Base-by-base conservation (phyloP, 345 rosid species). In the Lagerstroemia speciosa region DNA sequence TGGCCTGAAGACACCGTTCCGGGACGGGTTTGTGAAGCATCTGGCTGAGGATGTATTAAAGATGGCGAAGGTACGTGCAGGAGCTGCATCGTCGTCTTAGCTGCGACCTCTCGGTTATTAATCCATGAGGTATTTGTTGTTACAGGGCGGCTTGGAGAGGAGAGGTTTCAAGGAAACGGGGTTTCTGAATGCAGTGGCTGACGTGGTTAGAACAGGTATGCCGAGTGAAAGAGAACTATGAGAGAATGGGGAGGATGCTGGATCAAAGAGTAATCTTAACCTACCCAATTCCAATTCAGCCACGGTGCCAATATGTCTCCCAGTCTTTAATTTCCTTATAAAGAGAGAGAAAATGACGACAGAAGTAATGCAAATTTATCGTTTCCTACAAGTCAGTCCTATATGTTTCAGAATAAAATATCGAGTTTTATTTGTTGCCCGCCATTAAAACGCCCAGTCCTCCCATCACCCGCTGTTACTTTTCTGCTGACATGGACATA, bases 121-220 rank as follows among this genome's bases (percentile, higher is more conserved):
- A 67, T 38, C 30, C 66, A 22, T n/a, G n/a, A n/a, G n/a, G 60
- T 30, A 53, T 53, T 6, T 15, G 62, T 71, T 66, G 62, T 66
- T 79, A 75, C 81, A 91, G 99, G 98, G 85, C 72, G 98, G 99
- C 69, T 75, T 94, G 77, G 97, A 94, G 81, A 87, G 96, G 34
- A 81, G 98, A 80, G 99, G 99, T 52, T 94, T 70, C 74, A 94
- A 94, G 84, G 99, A 94, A 83, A 71, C 84, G 0, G 90, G 93
- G 12, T 91, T 94, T 86, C 78, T 94, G 78, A 90, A 94, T 68
- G 97, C 71, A 68, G 89, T 94, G 31, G 67, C 79, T 53, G 93
- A 91, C 72, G 93, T 94, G 75, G 98, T 88, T 72, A 79, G 89
- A 72, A 92, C 99, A 84, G 99, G 99, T 94, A 77, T 19, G 33